Conservation (phyloP, 2,329 filamentous ascomycete species). For the Mycocentrospora acerina region DNA sequence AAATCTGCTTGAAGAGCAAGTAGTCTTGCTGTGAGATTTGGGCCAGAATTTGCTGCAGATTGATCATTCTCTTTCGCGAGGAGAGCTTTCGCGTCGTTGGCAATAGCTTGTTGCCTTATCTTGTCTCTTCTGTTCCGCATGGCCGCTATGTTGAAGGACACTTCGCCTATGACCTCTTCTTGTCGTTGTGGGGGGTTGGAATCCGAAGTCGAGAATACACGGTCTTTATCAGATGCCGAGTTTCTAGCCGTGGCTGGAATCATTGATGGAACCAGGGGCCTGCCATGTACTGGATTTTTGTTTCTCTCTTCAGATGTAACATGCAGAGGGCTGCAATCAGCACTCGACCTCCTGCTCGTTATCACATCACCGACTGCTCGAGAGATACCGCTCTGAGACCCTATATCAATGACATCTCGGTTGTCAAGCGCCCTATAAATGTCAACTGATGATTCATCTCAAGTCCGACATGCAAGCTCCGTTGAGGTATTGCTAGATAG, state of each 20-base stretch:
- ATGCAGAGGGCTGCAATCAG: conserved; percentile 4
- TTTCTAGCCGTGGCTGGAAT: conserved; percentile 3
- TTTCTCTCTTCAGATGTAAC: conserved; percentile 9
- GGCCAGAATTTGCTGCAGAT: not conserved
- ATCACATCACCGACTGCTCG: not conserved
- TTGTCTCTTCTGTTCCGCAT: not conserved
- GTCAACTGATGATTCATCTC: conserved; percentile 11
- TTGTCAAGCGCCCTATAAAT: conserved; percentile 6
- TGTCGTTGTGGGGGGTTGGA: not conserved
- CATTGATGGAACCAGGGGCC: conserved; percentile 26
- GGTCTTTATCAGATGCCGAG: not conserved
- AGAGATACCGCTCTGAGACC: not conserved
- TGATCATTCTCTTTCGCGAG: no score
- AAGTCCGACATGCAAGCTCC: conserved; percentile 3
- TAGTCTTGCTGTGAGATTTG: not conserved
- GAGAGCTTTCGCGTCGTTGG: not conserved
- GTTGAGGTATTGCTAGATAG: conserved; percentile 3
- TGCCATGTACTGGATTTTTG: conserved; percentile 20
- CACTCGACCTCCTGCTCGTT: conserved; percentile 1
- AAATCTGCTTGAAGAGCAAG: not conserved
- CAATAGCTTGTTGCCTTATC: not conserved
- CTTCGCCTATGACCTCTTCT: not conserved
- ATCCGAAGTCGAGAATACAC: not conserved
- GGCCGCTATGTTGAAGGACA: conserved; percentile 1
- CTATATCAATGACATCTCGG: conserved; percentile 4